Conservation (phyloP, 2,329 filamentous ascomycete species). For the Fusarium sp. region DNA sequence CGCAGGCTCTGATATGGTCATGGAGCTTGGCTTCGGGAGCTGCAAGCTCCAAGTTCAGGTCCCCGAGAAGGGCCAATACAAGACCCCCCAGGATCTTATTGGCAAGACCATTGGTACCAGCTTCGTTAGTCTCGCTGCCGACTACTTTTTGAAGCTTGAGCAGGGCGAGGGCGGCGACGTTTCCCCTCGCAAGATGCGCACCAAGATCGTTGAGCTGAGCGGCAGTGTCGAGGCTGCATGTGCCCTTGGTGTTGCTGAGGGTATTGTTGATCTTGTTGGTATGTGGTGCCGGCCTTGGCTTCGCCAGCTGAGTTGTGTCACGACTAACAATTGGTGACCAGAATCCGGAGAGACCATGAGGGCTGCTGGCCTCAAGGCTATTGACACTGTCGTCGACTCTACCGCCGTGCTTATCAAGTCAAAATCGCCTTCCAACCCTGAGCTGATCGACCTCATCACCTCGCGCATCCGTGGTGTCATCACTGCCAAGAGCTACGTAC, state of each 20-base stretch:
- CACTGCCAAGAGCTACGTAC: constrained; percentile 89
- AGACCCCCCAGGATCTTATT: constrained; percentile 77
- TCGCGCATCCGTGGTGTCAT: constrained; percentile 93
- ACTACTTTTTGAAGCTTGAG: constrained; percentile 87
- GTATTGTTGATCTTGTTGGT: constrained; percentile 97
- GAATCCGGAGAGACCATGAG: constrained; percentile 99
- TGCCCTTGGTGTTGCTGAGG: constrained; percentile 92
- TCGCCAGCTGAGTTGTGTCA: background rate
- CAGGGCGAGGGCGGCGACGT: constrained; percentile 53
- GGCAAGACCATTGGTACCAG: constrained; percentile 96
- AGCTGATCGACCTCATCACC: constrained; percentile 83
- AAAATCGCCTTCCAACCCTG: constrained; percentile 79
- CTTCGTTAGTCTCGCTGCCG: constrained; percentile 84
- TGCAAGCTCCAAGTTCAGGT: constrained; percentile 98
- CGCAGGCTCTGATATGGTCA: constrained; percentile 80
- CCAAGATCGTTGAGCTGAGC: constrained; percentile 92
- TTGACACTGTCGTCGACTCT: constrained; percentile 90
- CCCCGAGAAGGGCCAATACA: constrained; percentile 81
- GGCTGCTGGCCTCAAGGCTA: constrained; percentile 90
- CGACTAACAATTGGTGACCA: constrained; percentile 49
- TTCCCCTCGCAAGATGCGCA: constrained; percentile 68
- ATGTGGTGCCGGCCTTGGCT: constrained; percentile 52
- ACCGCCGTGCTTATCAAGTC: constrained; percentile 94
- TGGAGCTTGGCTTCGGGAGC: constrained; percentile 88
- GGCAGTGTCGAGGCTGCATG: constrained; percentile 98